phyloP scores from a whole-genome alignment of 352 stramenopile species.

The Globisporangium recalcitrans region DNA sequence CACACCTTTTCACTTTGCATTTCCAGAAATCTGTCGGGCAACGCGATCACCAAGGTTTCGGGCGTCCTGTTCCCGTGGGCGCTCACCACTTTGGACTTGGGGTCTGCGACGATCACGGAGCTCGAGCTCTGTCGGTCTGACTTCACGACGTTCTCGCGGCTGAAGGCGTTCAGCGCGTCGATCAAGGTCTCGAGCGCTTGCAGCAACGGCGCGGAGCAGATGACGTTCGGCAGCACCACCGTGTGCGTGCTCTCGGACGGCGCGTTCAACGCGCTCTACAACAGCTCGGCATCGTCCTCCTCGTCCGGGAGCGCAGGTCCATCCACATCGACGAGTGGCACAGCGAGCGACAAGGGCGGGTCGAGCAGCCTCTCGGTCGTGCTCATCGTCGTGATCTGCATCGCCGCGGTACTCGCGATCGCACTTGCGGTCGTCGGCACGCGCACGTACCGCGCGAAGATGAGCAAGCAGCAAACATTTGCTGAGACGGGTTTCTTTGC shows the following conservation, averaged over 20 bases:
- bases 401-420: constrained; percentile 43
- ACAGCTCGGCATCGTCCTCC: not conserved
- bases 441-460: constrained; percentile 36
- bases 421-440: constrained; percentile 48
- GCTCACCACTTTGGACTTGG: constrained; percentile 46
- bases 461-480: constrained; percentile 23
- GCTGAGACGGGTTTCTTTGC: constrained; percentile 44
- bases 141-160: constrained; percentile 43
- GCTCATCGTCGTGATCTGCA: constrained; percentile 50
- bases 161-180: constrained; percentile 37
- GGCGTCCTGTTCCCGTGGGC: constrained; percentile 53
- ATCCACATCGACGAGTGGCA: constrained; percentile 24
- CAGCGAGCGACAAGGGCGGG: constrained; percentile 11
- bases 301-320: constrained; percentile 16
- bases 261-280: constrained; percentile 49
- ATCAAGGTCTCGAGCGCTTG: constrained; percentile 38
- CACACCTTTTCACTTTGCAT: too few relatives aligned
- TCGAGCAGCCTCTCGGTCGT: constrained; percentile 37
- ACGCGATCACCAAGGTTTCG: constrained; percentile 46
- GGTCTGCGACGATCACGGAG: constrained; percentile 40
- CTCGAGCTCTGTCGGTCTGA: constrained; percentile 68
- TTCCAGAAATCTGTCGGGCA: constrained; percentile 48
- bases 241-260: constrained; percentile 68
- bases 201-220: constrained; percentile 39
- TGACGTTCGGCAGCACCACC: constrained; percentile 26